Conservation (phyloP, 202 grass and related monocot species). For the Bolboschoenoplectus hybrid region DNA sequence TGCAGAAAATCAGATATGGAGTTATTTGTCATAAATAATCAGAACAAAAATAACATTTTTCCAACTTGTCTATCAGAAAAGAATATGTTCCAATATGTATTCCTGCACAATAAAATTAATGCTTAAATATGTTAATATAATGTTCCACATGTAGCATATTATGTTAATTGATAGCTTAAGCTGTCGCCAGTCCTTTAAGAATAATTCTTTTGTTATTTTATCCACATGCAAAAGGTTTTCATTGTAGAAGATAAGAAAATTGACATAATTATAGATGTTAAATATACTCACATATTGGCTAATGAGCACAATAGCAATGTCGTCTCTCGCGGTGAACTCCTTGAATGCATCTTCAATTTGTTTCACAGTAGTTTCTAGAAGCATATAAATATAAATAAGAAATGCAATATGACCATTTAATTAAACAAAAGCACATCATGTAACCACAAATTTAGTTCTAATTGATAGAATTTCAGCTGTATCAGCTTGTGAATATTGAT, state of each 20-base stretch:
- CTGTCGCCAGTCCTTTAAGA: neutral
- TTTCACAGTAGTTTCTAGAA: constrained; percentile 88
- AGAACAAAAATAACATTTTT: neutral
- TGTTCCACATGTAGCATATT: neutral
- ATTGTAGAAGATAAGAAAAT: neutral
- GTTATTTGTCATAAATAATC: neutral
- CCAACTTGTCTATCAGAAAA: neutral
- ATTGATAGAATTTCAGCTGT: neutral
- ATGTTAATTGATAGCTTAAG: neutral
- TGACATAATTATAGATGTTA: neutral
- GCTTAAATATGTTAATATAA: neutral
- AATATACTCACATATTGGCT: constrained; percentile 82
- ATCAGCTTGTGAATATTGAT: neutral
- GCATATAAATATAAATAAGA: constrained; percentile 25
- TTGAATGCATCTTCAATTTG: constrained; percentile 97
- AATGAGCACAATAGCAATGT: constrained; percentile 87
- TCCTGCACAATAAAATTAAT: neutral
- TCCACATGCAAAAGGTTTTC: neutral
- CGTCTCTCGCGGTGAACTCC: constrained; percentile 83
- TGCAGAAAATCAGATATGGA: neutral
- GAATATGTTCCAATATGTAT: neutral
- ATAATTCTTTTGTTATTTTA: constrained; percentile 14
- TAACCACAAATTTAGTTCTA: neutral
- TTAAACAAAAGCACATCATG: neutral
- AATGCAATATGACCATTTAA: neutral